These are phyloP conservation scores for Microsporum canis DNA, from an alignment of 2,329 filamentous ascomycete species.

Conservation along the genomic window DNA sequence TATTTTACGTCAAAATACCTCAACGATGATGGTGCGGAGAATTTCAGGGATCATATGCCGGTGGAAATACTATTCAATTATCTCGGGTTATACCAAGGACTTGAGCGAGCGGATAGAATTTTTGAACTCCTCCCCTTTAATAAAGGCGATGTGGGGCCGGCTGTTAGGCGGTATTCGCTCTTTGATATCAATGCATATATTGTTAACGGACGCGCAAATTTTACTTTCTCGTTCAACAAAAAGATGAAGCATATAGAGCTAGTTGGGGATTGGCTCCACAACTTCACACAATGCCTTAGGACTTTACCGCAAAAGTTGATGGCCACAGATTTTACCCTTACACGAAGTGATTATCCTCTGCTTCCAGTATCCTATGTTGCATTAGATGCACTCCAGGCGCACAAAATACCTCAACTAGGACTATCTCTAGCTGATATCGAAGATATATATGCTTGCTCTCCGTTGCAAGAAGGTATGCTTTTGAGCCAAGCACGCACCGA, in stretches of 20 bases:
- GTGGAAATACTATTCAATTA: constrained; percentile 33
- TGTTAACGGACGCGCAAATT: background rate
- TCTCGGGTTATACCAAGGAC: constrained; percentile 30
- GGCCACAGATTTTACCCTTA: background rate
- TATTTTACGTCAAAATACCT: constrained; percentile 26
- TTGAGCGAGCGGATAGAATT: constrained; percentile 35
- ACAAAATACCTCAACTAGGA: background rate
- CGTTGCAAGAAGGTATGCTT: constrained; percentile 6
- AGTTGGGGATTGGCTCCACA: background rate
- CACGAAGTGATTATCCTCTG: constrained; percentile 5
- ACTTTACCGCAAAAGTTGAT: background rate
- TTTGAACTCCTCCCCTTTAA: constrained; percentile 29
- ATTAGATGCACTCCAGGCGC: background rate
- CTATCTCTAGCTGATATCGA: background rate
- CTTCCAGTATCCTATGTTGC: background rate
- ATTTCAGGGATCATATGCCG: constrained; percentile 24
- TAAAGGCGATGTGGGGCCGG: constrained; percentile 8
- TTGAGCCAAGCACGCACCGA: background rate
- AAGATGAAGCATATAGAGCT: background rate
- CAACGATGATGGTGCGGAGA: constrained; percentile 18
- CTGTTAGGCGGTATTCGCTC: background rate
- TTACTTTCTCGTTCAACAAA: background rate
- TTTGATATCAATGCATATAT: background rate
- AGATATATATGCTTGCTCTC: constrained; percentile 8
- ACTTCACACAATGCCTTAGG: background rate